Percentiles rank a stretch among this genome's conserved stretches.
These are phyloP conservation scores for Monilinia fructicola DNA, from an alignment of 2,329 filamentous ascomycete species.

Conservation along the genomic window DNA sequence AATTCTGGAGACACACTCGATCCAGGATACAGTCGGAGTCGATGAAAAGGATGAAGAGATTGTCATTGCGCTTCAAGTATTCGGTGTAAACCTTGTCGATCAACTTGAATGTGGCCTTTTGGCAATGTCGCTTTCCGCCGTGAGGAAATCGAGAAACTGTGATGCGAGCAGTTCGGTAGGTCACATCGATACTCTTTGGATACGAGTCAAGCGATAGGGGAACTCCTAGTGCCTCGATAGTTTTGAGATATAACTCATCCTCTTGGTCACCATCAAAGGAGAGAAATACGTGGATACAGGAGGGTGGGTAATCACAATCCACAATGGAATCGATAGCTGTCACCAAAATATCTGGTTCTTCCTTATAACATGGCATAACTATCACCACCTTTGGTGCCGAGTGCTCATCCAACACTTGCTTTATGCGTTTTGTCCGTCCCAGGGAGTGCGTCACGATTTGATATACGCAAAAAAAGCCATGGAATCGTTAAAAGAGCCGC, in stretches of 20 bases:
- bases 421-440: constrained; percentile 77
- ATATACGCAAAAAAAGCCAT: constrained; percentile 93
- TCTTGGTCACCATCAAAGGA: constrained; percentile 91
- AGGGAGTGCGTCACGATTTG: constrained; percentile 85
- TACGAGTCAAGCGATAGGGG: constrained; percentile 74
- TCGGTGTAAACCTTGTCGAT: constrained; percentile 90
- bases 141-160: constrained; percentile 91
- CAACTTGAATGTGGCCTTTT: constrained; percentile 88
- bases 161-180: constrained; percentile 77
- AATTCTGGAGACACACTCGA: constrained; percentile 89
- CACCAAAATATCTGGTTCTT: constrained; percentile 79
- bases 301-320: constrained; percentile 87
- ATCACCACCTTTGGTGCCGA: constrained; percentile 93
- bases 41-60: constrained; percentile 94
- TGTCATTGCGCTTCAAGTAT: constrained; percentile 84
- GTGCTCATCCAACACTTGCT: constrained; percentile 77
- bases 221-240: constrained; percentile 81
- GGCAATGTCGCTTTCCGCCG: constrained; percentile 89
- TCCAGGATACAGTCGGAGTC: constrained; percentile 97
- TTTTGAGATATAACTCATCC: constrained; percentile 84
- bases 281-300: constrained; percentile 90
- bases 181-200: constrained; percentile 86
- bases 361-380: constrained; percentile 96
- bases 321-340: constrained; percentile 89
- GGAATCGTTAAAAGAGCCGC: constrained; percentile 80